These are phyloP conservation scores for Malania oleifera DNA, from an alignment of 164 flowering plant species.

Conservation along the genomic window DNA sequence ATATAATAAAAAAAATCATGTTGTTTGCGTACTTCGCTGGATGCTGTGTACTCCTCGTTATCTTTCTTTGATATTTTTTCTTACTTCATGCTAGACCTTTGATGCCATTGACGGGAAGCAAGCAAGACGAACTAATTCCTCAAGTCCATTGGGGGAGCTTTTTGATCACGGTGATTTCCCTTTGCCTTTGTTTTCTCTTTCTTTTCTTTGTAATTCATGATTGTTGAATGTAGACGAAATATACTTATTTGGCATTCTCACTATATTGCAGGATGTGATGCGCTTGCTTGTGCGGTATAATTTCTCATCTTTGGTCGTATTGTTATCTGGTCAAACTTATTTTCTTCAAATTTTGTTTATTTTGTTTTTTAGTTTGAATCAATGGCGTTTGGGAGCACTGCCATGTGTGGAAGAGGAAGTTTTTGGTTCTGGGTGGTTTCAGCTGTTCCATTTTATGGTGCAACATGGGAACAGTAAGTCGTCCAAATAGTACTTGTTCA, in stretches of 20 bases:
- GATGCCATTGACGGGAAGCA: constrained; percentile 99
- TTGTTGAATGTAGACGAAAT: constrained; percentile 11
- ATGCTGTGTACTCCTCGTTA: too few species aligned
- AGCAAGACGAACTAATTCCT: constrained; percentile 96
- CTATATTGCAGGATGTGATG: constrained; percentile 90
- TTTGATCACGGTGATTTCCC: constrained; percentile 82
- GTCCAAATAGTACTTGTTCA: background rate
- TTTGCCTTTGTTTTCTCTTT: background rate
- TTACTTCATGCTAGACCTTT: constrained; percentile 64
- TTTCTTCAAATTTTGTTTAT: background rate
- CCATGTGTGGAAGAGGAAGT: constrained; percentile 79
- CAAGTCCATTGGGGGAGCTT: constrained; percentile 97
- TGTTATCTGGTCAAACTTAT: background rate
- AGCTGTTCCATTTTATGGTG: constrained; percentile 83
- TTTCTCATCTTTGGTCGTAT: constrained; percentile 10
- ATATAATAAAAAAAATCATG: too few species aligned
- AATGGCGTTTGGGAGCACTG: constrained; percentile 92
- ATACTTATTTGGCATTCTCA: constrained; percentile 3
- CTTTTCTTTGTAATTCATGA: background rate
- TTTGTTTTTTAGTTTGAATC: constrained; percentile 60
- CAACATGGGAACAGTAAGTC: constrained; percentile 99
- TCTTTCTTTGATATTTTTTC: too few species aligned
- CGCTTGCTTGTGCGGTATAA: constrained; percentile 93
- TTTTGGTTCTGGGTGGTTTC: constrained; percentile 95
- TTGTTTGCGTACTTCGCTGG: too few species aligned